phyloP scores from a whole-genome alignment of 257 asterid species.

The Mentha longifolia region DNA sequence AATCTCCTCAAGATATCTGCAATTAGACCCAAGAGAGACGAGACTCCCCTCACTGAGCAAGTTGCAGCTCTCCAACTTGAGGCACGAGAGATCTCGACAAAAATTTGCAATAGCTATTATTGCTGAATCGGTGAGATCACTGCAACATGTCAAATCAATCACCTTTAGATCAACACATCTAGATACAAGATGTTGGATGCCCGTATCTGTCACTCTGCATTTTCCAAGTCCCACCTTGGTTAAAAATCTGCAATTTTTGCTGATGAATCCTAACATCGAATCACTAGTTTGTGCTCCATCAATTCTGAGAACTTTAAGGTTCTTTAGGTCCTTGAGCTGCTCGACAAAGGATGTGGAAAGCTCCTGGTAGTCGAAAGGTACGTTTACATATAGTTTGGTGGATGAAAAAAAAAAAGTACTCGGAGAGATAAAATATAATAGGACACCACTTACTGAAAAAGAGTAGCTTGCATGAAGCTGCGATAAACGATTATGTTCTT shows the following conservation, averaged over 20 bases:
- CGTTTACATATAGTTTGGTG: slow-evolving; percentile 10
- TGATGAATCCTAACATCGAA: slow-evolving; percentile 43
- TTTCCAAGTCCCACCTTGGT: slow-evolving; percentile 65
- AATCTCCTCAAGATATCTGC: slow-evolving; percentile 61
- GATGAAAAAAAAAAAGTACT: background rate
- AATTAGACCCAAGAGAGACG: slow-evolving; percentile 53
- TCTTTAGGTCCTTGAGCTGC: slow-evolving; percentile 54
- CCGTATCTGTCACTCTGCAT: slow-evolving; percentile 61
- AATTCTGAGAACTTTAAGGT: slow-evolving; percentile 49
- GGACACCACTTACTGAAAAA: slow-evolving; percentile 53
- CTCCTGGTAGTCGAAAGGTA: slow-evolving; percentile 48
- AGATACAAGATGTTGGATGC: slow-evolving; percentile 56
- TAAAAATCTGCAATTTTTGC: slow-evolving; percentile 51
- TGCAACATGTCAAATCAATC: slow-evolving; percentile 71
- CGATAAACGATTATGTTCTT: slow-evolving; percentile 48
- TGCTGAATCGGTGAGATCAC: slow-evolving; percentile 61
- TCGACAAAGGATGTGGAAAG: slow-evolving; percentile 39
- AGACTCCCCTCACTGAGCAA: slow-evolving; percentile 61
- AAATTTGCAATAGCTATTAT: slow-evolving; percentile 54
- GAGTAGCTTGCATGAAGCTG: slow-evolving; percentile 72
- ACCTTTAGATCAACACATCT: slow-evolving; percentile 51
- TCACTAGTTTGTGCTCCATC: slow-evolving; percentile 59
- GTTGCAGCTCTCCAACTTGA: slow-evolving; percentile 78
- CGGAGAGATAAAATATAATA: background rate
- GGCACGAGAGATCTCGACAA: slow-evolving; percentile 59